Percentiles rank a stretch among this genome's conserved stretches.
Conservation (phyloP, 2,329 filamentous ascomycete genomes). For the Fusarium abutilonis region DNA sequence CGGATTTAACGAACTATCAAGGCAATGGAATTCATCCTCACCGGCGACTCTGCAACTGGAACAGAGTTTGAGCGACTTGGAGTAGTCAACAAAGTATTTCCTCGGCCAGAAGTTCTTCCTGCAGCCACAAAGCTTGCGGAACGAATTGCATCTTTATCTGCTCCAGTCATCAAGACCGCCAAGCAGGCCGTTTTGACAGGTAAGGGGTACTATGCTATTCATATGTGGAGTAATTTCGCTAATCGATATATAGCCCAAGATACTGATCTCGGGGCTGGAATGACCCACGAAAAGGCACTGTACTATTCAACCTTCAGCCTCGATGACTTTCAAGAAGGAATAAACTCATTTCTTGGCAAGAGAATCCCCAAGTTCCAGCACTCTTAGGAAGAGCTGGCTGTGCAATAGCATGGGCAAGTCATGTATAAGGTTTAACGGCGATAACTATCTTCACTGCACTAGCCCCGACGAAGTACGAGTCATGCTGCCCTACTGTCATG, state of each 20-base stretch:
- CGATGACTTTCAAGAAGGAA: slow-evolving; percentile 31
- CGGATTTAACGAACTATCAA: background rate
- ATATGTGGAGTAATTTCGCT: background rate
- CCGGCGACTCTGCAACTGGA: slow-evolving; percentile 30
- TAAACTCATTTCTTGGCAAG: slow-evolving; percentile 26
- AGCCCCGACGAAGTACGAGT: no score
- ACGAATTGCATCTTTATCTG: slow-evolving; percentile 26
- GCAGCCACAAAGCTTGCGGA: slow-evolving; percentile 21
- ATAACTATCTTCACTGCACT: no score
- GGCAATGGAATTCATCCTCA: slow-evolving; percentile 35
- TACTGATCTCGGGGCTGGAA: slow-evolving; percentile 19
- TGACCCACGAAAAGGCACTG: slow-evolving; percentile 29
- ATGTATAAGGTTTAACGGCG: no score
- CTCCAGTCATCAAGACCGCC: slow-evolving; percentile 24
- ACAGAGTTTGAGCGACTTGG: slow-evolving; percentile 29
- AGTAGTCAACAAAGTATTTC: slow-evolving; percentile 32
- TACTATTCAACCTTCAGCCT: slow-evolving; percentile 34
- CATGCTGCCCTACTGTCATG: no score
- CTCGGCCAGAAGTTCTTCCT: slow-evolving; percentile 17
- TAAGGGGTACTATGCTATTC: background rate
- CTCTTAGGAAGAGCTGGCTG: background rate
- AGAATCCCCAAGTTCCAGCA: slow-evolving; percentile 22
- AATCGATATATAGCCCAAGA: slow-evolving; percentile 18
- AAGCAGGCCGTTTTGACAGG: slow-evolving; percentile 34
- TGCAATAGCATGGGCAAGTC: no score